Evolutionary conservation across 2,329 filamentous ascomycete genomes (phyloP).

Genomic region (Ceratocystis albifundus): DNA sequence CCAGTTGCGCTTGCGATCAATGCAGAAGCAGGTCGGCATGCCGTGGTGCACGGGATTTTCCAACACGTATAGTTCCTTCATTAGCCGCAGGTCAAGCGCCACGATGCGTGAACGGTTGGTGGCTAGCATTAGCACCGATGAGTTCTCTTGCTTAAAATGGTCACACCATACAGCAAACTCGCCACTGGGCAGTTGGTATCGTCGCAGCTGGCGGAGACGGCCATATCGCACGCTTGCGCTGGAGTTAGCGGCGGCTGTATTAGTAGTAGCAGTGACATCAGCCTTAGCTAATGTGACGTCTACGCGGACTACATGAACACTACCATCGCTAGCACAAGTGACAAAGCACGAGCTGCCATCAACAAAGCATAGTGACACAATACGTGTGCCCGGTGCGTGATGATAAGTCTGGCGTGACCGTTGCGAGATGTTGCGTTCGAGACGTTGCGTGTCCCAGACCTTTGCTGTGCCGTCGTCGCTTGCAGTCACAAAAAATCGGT

Average conservation of each 20-base stretch:
- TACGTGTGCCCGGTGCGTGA: slow-evolving; percentile 57
- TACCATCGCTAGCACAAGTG: slow-evolving; percentile 80
- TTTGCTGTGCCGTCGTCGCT: slow-evolving; percentile 85
- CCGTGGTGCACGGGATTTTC: slow-evolving; percentile 87
- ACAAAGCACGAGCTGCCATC: slow-evolving; percentile 91
- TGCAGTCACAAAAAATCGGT: slow-evolving; percentile 86
- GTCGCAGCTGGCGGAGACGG: slow-evolving; percentile 62
- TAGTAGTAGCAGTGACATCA: not conserved
- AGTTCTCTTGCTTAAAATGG: slow-evolving; percentile 72
- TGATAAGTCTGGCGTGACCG: slow-evolving; percentile 76
- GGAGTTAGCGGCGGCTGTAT: not conserved
- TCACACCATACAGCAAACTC: slow-evolving; percentile 85
- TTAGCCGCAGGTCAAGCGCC: slow-evolving; percentile 75
- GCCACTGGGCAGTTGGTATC: slow-evolving; percentile 61
- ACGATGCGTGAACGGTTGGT: slow-evolving; percentile 77
- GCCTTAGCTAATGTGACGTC: slow-evolving; percentile 32
- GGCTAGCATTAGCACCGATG: slow-evolving; percentile 70
- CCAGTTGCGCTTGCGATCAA: slow-evolving; percentile 81
- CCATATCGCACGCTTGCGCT: slow-evolving; percentile 58
- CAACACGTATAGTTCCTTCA: slow-evolving; percentile 68
- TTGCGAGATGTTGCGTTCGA: slow-evolving; percentile 85
- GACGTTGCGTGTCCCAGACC: slow-evolving; percentile 80
- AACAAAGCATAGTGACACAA: slow-evolving; percentile 78
- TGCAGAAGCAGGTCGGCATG: slow-evolving; percentile 78
- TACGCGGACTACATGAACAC: slow-evolving; percentile 80